phyloP scores from a whole-genome alignment of 2,329 filamentous ascomycete species.

The Phialophora chinensis region DNA sequence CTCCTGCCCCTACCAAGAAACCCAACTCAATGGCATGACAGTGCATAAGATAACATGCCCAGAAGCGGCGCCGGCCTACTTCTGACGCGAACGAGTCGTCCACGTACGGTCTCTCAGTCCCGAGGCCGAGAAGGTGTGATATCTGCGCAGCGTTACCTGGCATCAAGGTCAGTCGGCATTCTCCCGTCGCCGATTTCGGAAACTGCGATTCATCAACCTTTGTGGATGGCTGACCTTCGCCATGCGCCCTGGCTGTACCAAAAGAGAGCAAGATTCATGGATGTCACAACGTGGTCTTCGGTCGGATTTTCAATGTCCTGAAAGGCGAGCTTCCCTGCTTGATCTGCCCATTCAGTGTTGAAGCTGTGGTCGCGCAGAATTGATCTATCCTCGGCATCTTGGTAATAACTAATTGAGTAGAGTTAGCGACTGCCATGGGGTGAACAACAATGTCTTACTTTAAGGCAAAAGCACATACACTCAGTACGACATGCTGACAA shows the following conservation, averaged over 20 bases:
- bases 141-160: conserved; percentile 23
- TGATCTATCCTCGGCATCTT: conserved; percentile 4
- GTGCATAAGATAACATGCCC: conserved; percentile 31
- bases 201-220: conserved; percentile 17
- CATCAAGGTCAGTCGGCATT: background rate
- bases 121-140: conserved; percentile 22
- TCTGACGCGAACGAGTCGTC: conserved; percentile 17
- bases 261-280: conserved; percentile 24
- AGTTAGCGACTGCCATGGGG: background rate
- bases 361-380: conserved; percentile 20
- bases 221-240: conserved; percentile 26
- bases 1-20: background rate
- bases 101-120: conserved; percentile 1
- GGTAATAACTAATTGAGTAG: conserved; percentile 15
- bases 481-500: conserved; percentile 15
- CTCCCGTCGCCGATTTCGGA: background rate
- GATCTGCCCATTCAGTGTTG: conserved; percentile 23
- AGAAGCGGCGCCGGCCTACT: conserved; percentile 25
- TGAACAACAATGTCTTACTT: conserved; percentile 5
- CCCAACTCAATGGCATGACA: conserved; percentile 17
- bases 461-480: conserved; percentile 22
- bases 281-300: conserved; percentile 27
- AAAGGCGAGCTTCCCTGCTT: conserved; percentile 26
- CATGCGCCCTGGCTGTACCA: conserved; percentile 32
- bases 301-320: conserved; percentile 23